Percentiles rank a stretch among this genome's conserved stretches.
Conservation (phyloP, 2,329 filamentous ascomycete species). For the Ciborinia camelliae region DNA sequence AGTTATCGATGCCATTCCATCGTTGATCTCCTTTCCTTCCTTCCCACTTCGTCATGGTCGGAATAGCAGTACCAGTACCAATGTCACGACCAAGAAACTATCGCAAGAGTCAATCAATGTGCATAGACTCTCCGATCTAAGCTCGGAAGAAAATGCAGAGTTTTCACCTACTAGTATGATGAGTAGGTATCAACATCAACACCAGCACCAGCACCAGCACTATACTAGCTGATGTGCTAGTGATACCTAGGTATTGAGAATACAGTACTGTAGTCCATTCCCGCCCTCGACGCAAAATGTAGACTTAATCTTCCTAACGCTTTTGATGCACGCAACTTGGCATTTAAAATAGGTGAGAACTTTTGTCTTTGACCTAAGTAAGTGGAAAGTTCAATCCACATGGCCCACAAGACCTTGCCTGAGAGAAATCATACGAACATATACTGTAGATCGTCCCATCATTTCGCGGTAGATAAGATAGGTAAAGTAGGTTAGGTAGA, state of each 20-base stretch:
- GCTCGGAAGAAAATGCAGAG: neutral
- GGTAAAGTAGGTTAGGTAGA: too few relatives aligned
- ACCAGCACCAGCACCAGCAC: neutral
- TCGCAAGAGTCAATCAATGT: neutral
- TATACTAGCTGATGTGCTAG: neutral
- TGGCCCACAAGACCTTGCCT: neutral
- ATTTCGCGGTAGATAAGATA: too few relatives aligned
- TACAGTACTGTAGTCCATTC: neutral
- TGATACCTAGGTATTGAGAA: too few relatives aligned
- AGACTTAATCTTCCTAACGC: neutral
- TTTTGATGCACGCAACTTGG: neutral
- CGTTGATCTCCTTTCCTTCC: neutral
- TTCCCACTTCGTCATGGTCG: neutral
- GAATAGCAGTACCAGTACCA: too few relatives aligned
- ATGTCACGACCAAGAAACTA: neutral
- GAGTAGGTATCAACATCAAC: too few relatives aligned
- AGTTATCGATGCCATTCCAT: neutral
- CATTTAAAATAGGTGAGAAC: too few relatives aligned
- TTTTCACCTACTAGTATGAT: neutral
- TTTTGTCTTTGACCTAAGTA: too few relatives aligned
- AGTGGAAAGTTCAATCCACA: too few relatives aligned
- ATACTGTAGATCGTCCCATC: too few relatives aligned
- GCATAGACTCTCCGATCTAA: neutral
- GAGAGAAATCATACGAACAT: too few relatives aligned
- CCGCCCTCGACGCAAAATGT: neutral